A percentile compares a stretch with the other conserved stretches of the same genome.
Conservation (phyloP, 345 rosid genomes). For the Turritis glabra region DNA sequence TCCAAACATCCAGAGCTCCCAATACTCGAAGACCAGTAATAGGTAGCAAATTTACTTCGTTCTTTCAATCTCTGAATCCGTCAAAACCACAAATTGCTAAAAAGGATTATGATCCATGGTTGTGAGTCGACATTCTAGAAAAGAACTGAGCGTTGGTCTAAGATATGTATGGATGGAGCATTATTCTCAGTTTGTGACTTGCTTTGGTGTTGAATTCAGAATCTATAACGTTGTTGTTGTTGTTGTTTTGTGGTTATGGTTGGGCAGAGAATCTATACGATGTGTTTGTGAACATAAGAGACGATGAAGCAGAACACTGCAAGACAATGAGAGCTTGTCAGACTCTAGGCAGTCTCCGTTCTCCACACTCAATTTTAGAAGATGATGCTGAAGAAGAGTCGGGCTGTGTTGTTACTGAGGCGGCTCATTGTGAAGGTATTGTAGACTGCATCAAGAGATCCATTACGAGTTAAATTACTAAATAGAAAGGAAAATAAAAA, state of each 20-base stretch:
- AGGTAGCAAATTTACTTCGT: constrained; percentile 42
- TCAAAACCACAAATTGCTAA: not conserved
- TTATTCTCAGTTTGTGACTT: not conserved
- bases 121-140: constrained; percentile 4
- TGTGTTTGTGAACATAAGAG: constrained; percentile 87
- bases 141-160: not conserved
- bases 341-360: constrained; percentile 76
- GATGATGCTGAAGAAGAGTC: constrained; percentile 44
- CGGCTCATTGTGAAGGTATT: constrained; percentile 81
- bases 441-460: constrained; percentile 82
- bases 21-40: constrained; percentile 88
- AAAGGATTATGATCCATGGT: not conserved
- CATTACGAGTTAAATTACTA: constrained; percentile 31
- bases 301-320: constrained; percentile 96
- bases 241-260: not conserved
- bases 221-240: not conserved
- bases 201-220: not conserved
- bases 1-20: constrained; percentile 87
- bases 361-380: constrained; percentile 74
- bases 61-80: not conserved
- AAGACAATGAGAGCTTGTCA: constrained; percentile 98
- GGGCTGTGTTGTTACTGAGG: constrained; percentile 51
- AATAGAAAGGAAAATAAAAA: not conserved
- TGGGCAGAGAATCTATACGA: constrained; percentile 82
- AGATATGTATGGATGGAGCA: not conserved